Conservation (phyloP, 139 green algal species). For the Raphidocelis subcapitata region DNA sequence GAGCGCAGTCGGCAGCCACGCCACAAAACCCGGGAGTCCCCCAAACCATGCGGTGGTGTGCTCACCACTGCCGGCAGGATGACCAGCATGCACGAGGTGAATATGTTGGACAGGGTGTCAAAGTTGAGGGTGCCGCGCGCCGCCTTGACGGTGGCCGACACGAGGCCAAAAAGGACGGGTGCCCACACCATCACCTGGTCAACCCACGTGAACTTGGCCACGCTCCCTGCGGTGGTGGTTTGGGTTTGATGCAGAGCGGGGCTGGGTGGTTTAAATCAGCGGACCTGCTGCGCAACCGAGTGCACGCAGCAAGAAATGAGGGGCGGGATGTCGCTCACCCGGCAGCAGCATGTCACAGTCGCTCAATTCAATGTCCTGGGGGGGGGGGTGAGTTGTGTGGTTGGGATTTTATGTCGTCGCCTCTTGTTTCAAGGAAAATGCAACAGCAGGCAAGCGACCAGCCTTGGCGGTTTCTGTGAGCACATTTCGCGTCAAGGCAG, state of each 20-base stretch:
- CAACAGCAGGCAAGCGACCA: no score
- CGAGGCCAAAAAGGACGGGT: slow-evolving; percentile 32
- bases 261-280: no score
- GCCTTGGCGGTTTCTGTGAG: no score
- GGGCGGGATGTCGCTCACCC: no score
- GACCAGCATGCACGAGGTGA: slow-evolving; percentile 32
- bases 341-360: slow-evolving; percentile 52
- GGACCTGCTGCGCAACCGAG: no score
- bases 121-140: slow-evolving; percentile 38
- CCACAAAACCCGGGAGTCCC: neutral
- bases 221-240: slow-evolving; percentile 8
- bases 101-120: slow-evolving; percentile 2
- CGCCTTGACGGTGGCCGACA: slow-evolving; percentile 30
- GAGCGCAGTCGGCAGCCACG: neutral
- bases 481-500: no score
- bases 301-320: no score
- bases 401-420: no score
- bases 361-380: slow-evolving; percentile 29
- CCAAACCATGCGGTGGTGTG: slow-evolving; percentile 25
- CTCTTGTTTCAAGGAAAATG: no score
- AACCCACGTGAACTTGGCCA: slow-evolving; percentile 38
- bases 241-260: no score
- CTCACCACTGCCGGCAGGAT: slow-evolving; percentile 18
- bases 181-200: slow-evolving; percentile 38
- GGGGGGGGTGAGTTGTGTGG: neutral